Conservation (phyloP, 108 stramenopile species). For the Bacterosira constricta region DNA sequence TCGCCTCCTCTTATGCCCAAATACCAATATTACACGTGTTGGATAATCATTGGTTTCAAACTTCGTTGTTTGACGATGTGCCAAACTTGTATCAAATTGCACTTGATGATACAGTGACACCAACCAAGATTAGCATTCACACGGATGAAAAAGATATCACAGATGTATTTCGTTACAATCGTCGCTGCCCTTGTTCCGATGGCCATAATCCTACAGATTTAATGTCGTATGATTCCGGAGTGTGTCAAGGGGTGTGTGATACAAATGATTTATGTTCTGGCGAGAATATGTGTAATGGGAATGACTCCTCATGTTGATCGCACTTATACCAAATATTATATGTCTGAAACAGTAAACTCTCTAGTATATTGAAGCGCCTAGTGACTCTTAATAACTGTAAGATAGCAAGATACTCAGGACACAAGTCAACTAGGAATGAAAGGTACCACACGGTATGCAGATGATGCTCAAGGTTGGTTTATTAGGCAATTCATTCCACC, state of each 20-base stretch:
- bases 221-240: background rate
- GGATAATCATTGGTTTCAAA: background rate
- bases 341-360: too few species aligned
- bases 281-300: too few species aligned
- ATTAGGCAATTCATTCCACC: too few species aligned
- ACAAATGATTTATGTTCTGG: background rate
- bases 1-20: background rate
- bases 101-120: background rate
- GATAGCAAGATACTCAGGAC: too few species aligned
- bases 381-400: too few species aligned
- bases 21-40: background rate
- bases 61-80: background rate
- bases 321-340: too few species aligned
- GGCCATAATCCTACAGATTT: background rate
- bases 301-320: too few species aligned
- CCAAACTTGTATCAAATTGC: background rate
- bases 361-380: too few species aligned
- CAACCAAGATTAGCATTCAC: background rate
- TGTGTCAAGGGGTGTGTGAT: background rate
- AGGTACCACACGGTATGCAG: too few species aligned
- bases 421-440: too few species aligned
- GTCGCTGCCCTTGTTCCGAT: background rate
- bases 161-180: background rate
- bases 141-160: background rate
- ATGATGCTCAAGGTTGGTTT: too few species aligned